Base-by-base conservation (phyloP, 371 early-diverging fungal species). In the Mucor lusitanicus region DNA sequence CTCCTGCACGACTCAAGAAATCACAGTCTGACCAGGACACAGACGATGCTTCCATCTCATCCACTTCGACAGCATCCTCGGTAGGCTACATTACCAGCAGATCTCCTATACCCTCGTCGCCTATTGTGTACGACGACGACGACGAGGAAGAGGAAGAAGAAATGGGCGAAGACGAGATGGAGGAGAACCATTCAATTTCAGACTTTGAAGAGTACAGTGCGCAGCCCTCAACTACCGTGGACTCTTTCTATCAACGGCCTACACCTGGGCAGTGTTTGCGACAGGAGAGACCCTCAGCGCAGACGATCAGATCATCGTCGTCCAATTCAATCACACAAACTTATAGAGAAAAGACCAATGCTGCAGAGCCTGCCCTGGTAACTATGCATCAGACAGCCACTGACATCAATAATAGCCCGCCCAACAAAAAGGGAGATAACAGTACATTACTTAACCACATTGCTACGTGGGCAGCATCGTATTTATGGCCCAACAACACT, bases 1-100 rank as follows among this genome's bases (percentile, higher is more conserved):
- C 73, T n/a, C 80, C 83, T 15, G 75, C 80, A 12, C 72, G 79
- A 39, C 67, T 83, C 17, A 83, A 83, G 56, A 69, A 70, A 33
- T 78, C 81, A 7, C 79, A 76, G 39, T 79, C 80, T 1, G 80
- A 79, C 27, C 67, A 58, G 23, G 74, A 74, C 25, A 64, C 70
- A n/a, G 76, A 78, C 32, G 73, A 73, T 35, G 75, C 78, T 27
- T 76, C 76, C 4, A 48, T 70, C 4, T 76, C 74, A 25, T 75
- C 67, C 32, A 57, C 54, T 12, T 56, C 68, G 59, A 59, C 63
- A 17, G 56, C 67, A 42, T 62, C 59, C 11, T 67, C 67, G 35
- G n/a, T 56, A 12, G 37, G 48, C 6, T 33, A 30, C 27, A 67
- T 63, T 32, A 68, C 68, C 2, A 50, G 50, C 21, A 56, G 46